These are phyloP conservation scores for Rhodotorula diobovata DNA, from an alignment of 768 basidiomycete genomes.

Conservation along the genomic window DNA sequence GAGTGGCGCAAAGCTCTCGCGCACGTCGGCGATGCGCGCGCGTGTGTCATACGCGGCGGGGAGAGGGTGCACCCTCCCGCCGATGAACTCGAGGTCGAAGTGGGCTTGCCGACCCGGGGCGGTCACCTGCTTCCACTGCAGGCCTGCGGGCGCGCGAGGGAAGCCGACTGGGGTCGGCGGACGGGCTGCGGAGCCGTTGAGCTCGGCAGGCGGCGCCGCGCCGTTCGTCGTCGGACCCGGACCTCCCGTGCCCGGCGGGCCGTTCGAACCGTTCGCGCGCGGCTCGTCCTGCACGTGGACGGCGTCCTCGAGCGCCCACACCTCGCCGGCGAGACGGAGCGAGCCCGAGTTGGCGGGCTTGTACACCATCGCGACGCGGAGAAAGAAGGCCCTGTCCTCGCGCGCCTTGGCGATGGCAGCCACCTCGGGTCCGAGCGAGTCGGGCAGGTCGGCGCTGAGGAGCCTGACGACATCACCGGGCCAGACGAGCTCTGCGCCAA, in stretches of 20 bases:
- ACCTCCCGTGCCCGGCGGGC: no score
- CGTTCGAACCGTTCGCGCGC: no score
- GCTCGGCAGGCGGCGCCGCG: no score
- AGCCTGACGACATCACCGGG: constrained; percentile 32
- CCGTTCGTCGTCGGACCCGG: not conserved
- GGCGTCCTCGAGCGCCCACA: constrained; percentile 13
- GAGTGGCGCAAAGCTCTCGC: not conserved
- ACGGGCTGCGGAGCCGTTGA: not conserved
- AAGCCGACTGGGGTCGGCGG: constrained; percentile 21
- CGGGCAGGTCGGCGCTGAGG: constrained; percentile 29
- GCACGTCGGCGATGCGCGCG: not conserved
- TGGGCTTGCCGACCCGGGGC: constrained; percentile 61
- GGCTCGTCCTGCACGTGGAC: not conserved
- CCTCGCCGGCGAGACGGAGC: constrained; percentile 1
- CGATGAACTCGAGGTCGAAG: constrained; percentile 64
- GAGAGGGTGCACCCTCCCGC: constrained; percentile 72
- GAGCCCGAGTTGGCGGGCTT: not conserved
- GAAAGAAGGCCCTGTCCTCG: constrained; percentile 4
- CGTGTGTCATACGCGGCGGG: not conserved
- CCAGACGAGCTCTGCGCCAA: constrained; percentile 33
- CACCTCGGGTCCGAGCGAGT: no score
- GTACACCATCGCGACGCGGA: constrained; percentile 12
- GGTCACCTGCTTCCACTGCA: constrained; percentile 65
- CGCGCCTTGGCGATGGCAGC: no score
- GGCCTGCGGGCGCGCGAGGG: constrained; percentile 59